These are phyloP conservation scores for Alternaria dauci DNA, from an alignment of 2,329 filamentous ascomycete species.

Conservation along the genomic window DNA sequence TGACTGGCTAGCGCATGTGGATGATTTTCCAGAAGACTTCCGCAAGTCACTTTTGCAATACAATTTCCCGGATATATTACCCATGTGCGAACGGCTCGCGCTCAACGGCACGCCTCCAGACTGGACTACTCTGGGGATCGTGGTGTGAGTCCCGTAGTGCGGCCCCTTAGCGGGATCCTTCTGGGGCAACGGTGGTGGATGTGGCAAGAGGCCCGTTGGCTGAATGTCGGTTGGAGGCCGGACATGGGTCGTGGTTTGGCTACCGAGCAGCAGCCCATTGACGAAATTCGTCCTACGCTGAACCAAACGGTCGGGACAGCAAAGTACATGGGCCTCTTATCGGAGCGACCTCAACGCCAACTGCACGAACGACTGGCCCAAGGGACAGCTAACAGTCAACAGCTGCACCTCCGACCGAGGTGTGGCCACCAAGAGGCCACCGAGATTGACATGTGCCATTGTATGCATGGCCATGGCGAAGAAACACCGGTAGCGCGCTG, in stretches of 20 bases:
- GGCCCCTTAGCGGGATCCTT: constrained; percentile 28
- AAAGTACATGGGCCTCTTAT: constrained; percentile 44
- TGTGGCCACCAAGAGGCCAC: constrained; percentile 19
- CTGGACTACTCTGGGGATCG: constrained; percentile 29
- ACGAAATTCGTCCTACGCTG: constrained; percentile 34
- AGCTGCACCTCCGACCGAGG: constrained; percentile 23
- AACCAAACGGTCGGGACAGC: constrained; percentile 39
- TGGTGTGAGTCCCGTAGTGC: constrained; percentile 36
- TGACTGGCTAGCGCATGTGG: constrained; percentile 33
- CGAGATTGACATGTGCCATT: constrained; percentile 24
- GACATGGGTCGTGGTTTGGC: constrained; percentile 38
- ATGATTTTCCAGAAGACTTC: constrained; percentile 27
- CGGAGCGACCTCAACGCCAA: constrained; percentile 30
- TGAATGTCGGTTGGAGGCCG: constrained; percentile 26
- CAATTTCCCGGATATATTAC: constrained; percentile 30
- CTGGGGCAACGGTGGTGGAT: constrained; percentile 12
- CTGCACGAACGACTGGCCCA: constrained; percentile 25
- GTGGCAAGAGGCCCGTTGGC: constrained; percentile 21
- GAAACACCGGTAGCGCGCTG: constrained; percentile 21
- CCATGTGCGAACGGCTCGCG: constrained; percentile 24
- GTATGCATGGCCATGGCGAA: constrained; percentile 21
- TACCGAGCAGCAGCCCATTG: constrained; percentile 40
- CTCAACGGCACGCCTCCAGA: constrained; percentile 28
- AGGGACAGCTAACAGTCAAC: constrained; percentile 9
- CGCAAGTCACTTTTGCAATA: constrained; percentile 28